Evolutionary conservation across 2,329 filamentous ascomycete species (phyloP), one percentile per base, ranked within the genome.

Genomic region (Cladobotryum protrusum): DNA sequence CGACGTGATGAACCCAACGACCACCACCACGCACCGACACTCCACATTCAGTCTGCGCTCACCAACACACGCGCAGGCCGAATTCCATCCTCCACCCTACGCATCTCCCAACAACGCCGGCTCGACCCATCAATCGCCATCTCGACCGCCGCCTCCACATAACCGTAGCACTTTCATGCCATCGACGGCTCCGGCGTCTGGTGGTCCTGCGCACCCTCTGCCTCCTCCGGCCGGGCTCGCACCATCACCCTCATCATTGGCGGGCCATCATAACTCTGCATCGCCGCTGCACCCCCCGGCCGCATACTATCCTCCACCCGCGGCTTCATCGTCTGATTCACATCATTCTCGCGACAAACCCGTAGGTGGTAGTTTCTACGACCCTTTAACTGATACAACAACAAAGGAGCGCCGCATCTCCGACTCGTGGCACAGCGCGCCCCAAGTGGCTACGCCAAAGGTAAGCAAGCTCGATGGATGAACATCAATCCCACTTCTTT

Each of bases 331-430:
- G 52, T 53, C 65, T 47, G 20, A 42, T 41, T 52, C 50, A 48
- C 67, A 67, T 53, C 62, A 62, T 54, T 50, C 60, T 43, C 71
- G 66, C 61, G 69, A 70, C 47, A 71, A 72, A 61, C 59, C 68
- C 48, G 61, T 64, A 14, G 63, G 67, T 49, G 66, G 74, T 59
- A 71, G 72, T 62, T 77, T 76, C 65, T 79, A 79, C 67, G 76
- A 79, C 57, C 76, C 76, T 14, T 72, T 73, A 40, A 76, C 72
- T 40, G 76, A 79, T 65, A 71, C 70, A 53, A 71, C 70, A 53
- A 72, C 69, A 44, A 71, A 67, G 54, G 73, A 75, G 61, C 73
- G 71, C 58, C 68, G 66, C 53, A 63, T 71, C 57, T 74, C 72
- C 52, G 75, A 77, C 59, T 69, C 72, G 59, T 76, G 74, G 72